Evolutionary conservation across 179 eudicot genomes (phyloP).

Genomic region (Gypsophila paniculata): DNA sequence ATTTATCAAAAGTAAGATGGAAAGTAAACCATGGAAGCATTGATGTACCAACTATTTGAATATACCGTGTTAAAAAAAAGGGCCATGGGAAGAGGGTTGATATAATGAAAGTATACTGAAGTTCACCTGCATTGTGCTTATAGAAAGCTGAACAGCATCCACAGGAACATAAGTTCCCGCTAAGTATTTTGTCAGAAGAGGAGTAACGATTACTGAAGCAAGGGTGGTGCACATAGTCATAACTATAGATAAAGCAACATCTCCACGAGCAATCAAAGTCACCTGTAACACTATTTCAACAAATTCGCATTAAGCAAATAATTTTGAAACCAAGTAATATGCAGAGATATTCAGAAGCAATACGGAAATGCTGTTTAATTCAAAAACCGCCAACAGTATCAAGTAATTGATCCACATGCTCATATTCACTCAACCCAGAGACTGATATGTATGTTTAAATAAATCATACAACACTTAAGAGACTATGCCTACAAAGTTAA

Average conservation of each 20-base stretch:
- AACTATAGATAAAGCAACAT: slow-evolving; percentile 65
- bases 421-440: too few relatives aligned
- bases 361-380: neutral
- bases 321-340: neutral
- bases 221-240: slow-evolving; percentile 68
- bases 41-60: neutral
- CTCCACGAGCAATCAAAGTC: slow-evolving; percentile 66
- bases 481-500: neutral
- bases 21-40: too few relatives aligned
- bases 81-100: neutral
- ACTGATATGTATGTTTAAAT: too few relatives aligned
- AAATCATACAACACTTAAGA: neutral
- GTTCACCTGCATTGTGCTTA: slow-evolving; percentile 67
- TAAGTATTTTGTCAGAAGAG: slow-evolving; percentile 47
- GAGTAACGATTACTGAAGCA: slow-evolving; percentile 67
- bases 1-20: too few relatives aligned
- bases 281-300: slow-evolving; percentile 52
- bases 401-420: too few relatives aligned
- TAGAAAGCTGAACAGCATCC: slow-evolving; percentile 53
- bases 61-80: neutral
- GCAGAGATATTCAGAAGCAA: neutral
- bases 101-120: neutral
- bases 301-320: slow-evolving; percentile 30
- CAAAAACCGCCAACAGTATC: too few relatives aligned
- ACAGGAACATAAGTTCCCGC: slow-evolving; percentile 69